These are phyloP conservation scores for Sphagnum tenellum DNA, from an alignment of 225 moss, liverwort and hornwort species.

Conservation along the genomic window DNA sequence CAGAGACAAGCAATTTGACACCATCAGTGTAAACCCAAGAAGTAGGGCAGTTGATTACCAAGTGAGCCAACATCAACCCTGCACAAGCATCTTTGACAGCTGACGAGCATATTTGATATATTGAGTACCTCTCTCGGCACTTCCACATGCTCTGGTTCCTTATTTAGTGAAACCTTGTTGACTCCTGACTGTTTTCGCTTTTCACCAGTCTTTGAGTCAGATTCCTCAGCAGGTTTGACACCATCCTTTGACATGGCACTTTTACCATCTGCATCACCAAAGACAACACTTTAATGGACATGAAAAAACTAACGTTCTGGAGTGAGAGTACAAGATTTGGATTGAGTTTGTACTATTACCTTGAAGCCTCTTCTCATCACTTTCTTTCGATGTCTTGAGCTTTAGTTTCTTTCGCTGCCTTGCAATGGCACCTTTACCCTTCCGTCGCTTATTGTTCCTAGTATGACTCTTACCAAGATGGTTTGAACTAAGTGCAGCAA, in stretches of 20 bases:
- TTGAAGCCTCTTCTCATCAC: slow-evolving; percentile 10
- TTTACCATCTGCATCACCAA: no score
- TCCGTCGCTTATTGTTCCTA: slow-evolving; percentile 32
- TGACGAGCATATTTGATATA: no score
- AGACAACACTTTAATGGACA: no score
- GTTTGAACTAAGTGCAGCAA: slow-evolving; percentile 3
- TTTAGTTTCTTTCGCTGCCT: slow-evolving; percentile 33
- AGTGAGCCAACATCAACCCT: neutral
- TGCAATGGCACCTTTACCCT: slow-evolving; percentile 48
- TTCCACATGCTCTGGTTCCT: no score
- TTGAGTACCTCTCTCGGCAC: no score
- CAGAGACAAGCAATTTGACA: neutral
- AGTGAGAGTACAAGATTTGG: neutral
- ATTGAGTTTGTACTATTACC: slow-evolving; percentile 5
- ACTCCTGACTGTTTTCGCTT: no score
- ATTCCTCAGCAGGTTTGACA: no score
- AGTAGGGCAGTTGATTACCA: neutral
- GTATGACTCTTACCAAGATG: slow-evolving; percentile 20
- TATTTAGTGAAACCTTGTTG: no score
- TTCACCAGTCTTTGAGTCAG: no score
- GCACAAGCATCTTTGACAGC: neutral
- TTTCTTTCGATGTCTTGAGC: slow-evolving; percentile 18
- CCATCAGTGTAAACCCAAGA: slow-evolving; percentile 5
- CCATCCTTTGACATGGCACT: no score
- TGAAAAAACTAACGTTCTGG: neutral